Conservation (phyloP, 106 monocot genomes). For the Ottelia alismoides region DNA sequence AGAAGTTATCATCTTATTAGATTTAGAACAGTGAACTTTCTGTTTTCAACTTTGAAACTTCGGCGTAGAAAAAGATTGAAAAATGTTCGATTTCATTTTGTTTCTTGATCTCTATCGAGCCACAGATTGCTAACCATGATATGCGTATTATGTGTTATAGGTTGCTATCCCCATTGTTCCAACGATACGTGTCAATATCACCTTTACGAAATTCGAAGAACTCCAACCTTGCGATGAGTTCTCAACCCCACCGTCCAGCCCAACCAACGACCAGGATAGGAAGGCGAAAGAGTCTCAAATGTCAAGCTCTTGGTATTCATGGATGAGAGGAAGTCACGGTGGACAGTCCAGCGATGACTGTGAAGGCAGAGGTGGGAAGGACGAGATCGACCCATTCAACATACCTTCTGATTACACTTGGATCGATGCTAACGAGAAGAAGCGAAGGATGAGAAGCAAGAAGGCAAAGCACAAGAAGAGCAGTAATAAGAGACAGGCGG, state of each 20-base stretch:
- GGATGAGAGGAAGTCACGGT: slow-evolving; percentile 63
- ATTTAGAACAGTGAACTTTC: too few relatives aligned
- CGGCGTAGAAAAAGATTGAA: too few relatives aligned
- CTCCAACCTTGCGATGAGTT: slow-evolving; percentile 65
- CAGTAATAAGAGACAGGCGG: too few relatives aligned
- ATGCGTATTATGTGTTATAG: slow-evolving; percentile 22
- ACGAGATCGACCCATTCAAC: too few relatives aligned
- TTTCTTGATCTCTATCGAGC: too few relatives aligned
- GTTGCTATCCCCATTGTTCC: slow-evolving; percentile 91
- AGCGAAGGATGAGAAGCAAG: slow-evolving; percentile 53
- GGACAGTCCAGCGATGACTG: slow-evolving; percentile 36
- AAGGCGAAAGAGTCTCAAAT: slow-evolving; percentile 47
- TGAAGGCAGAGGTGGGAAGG: too few relatives aligned
- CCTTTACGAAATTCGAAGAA: slow-evolving; percentile 97
- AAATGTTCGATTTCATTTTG: too few relatives aligned
- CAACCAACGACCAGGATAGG: slow-evolving; percentile 47
- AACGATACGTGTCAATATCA: slow-evolving; percentile 75
- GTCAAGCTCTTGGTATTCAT: slow-evolving; percentile 84
- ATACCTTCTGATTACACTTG: too few relatives aligned
- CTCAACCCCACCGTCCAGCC: slow-evolving; percentile 80
- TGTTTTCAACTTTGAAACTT: too few relatives aligned
- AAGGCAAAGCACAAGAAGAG: too few relatives aligned
- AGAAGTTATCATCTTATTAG: too few relatives aligned
- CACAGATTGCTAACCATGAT: too few relatives aligned
- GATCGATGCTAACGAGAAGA: slow-evolving; percentile 35